These are phyloP conservation scores for Pythium oligandrum DNA, from an alignment of 352 stramenopile species.

Conservation along the genomic window DNA sequence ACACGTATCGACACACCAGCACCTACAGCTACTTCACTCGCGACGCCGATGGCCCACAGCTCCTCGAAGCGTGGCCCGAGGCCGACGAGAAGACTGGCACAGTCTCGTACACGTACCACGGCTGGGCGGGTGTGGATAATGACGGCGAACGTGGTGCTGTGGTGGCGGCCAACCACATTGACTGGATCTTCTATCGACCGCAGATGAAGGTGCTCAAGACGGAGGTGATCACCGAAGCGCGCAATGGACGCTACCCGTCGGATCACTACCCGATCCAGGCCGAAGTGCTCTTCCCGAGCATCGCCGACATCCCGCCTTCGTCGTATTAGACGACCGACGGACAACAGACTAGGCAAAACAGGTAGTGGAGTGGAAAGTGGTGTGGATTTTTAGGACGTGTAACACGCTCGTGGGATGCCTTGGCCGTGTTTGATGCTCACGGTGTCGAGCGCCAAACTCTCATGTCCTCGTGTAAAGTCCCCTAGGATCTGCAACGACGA, in stretches of 20 bases:
- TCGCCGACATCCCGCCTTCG: conserved; percentile 45
- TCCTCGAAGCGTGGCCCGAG: conserved; percentile 72
- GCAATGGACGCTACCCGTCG: conserved; percentile 76
- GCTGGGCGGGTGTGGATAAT: conserved; percentile 81
- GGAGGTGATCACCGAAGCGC: conserved; percentile 79
- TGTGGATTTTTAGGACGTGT: conserved; percentile 3
- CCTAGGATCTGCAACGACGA: conserved; percentile 84
- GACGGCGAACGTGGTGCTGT: conserved; percentile 64
- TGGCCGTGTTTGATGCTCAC: conserved; percentile 64
- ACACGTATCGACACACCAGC: conserved; percentile 76
- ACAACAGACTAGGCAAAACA: no score
- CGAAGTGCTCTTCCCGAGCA: conserved; percentile 70
- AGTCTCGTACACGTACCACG: conserved; percentile 86
- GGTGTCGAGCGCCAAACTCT: conserved; percentile 87
- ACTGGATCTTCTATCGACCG: conserved; percentile 86
- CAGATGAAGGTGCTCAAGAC: conserved; percentile 70
- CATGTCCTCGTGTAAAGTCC: conserved; percentile 88
- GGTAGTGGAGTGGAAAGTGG: no score
- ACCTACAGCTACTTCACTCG: conserved; percentile 83
- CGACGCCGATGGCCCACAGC: conserved; percentile 43
- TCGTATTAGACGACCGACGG: not conserved
- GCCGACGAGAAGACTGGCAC: conserved; percentile 59
- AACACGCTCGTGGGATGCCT: conserved; percentile 36
- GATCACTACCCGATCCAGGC: conserved; percentile 87
- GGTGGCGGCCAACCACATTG: conserved; percentile 78